A percentile compares a stretch with the other conserved stretches of the same genome.
Conservation (phyloP, 1,284 basidiomycete species). For the Heterobasidion occidentale region DNA sequence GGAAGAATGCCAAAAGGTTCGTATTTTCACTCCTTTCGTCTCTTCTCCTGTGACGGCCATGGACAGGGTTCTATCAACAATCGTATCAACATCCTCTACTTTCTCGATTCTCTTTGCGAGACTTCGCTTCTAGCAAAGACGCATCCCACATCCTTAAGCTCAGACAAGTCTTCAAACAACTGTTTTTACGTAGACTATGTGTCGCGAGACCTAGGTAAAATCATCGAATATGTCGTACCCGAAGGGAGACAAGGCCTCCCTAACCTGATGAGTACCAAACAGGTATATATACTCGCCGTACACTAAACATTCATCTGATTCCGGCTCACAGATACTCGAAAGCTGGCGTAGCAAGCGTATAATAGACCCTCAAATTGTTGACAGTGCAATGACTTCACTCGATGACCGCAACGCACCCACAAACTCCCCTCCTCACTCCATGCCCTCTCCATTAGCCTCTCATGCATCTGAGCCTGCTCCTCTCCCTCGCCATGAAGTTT, state of each 20-base stretch:
- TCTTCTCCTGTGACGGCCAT: not conserved
- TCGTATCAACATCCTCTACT: constrained; percentile 88
- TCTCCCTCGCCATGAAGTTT: constrained; percentile 60
- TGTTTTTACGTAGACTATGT: constrained; percentile 74
- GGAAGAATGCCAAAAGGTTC: constrained; percentile 82
- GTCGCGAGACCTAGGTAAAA: constrained; percentile 60
- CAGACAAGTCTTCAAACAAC: constrained; percentile 30
- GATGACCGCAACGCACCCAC: constrained; percentile 32
- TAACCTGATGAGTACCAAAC: constrained; percentile 79
- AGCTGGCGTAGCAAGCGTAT: constrained; percentile 84
- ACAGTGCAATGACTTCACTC: constrained; percentile 50
- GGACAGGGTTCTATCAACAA: constrained; percentile 78
- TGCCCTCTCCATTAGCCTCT: constrained; percentile 14
- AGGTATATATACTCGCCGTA: constrained; percentile 37
- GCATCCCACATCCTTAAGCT: constrained; percentile 34
- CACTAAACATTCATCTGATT: not conserved
- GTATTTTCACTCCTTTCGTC: not conserved
- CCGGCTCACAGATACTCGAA: constrained; percentile 61
- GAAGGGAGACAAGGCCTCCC: constrained; percentile 74
- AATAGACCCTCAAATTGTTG: constrained; percentile 68
- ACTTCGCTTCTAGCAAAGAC: constrained; percentile 62
- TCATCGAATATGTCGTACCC: constrained; percentile 81
- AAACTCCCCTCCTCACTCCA: constrained; percentile 14
- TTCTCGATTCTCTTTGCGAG: constrained; percentile 85
- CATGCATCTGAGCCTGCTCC: constrained; percentile 12